These are phyloP conservation scores for Geoglossum glabrum DNA, from an alignment of 495 filamentous ascomycete genomes.

Conservation along the genomic window DNA sequence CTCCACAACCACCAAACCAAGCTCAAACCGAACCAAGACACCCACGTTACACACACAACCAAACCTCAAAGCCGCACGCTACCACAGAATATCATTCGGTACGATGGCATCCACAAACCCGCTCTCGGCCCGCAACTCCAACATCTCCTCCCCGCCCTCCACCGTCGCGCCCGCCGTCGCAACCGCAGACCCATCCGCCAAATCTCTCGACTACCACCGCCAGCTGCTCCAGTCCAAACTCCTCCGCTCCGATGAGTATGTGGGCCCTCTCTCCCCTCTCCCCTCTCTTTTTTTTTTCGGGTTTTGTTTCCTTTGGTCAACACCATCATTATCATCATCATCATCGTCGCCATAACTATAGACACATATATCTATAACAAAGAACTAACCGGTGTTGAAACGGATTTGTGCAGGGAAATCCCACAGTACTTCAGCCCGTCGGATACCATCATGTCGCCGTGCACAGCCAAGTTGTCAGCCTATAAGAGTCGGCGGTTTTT, in stretches of 20 bases:
- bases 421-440: conserved; percentile 74
- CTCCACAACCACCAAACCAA: no score
- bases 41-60: no score
- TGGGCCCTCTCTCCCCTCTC: no score
- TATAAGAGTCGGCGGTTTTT: conserved; percentile 64
- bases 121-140: conserved; percentile 39
- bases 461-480: conserved; percentile 72
- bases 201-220: conserved; percentile 63
- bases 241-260: conserved; percentile 47
- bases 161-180: no score
- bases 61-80: no score
- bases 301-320: no score
- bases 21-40: no score
- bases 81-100: no score
- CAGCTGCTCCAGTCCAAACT: conserved; percentile 55
- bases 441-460: conserved; percentile 81
- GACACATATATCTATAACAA: no score
- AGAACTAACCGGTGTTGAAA: neutral
- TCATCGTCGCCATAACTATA: neutral
- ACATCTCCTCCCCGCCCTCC: conserved; percentile 18
- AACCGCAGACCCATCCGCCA: no score
- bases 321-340: neutral
- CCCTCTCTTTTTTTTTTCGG: no score
- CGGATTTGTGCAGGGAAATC: conserved; percentile 19
- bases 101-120: no score